phyloP scores from a whole-genome alignment of 2,329 filamentous ascomycete species.

The Aspergillus sp. region DNA sequence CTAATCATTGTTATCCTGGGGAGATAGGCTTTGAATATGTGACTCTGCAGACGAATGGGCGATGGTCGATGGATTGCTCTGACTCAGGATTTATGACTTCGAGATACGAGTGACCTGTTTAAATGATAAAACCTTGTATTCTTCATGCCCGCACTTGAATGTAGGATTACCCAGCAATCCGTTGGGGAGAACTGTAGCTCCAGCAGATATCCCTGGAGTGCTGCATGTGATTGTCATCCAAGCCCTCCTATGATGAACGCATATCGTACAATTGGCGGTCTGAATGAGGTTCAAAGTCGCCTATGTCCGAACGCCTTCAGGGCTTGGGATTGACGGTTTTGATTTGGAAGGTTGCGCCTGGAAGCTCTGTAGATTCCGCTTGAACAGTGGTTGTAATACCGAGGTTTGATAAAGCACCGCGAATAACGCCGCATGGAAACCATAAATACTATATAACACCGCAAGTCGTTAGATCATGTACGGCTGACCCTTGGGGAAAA shows the following conservation, averaged over 20 bases:
- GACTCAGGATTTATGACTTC: conserved; percentile 14
- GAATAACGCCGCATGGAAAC: conserved; percentile 91
- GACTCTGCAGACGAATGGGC: conserved; percentile 30
- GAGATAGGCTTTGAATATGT: conserved; percentile 51
- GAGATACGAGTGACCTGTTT: conserved; percentile 21
- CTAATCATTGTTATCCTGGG: conserved; percentile 38
- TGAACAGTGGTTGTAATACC: conserved; percentile 90
- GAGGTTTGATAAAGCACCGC: conserved; percentile 87
- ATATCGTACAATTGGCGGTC: background rate
- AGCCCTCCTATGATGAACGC: background rate
- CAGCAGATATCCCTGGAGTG: background rate
- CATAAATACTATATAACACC: conserved; percentile 71
- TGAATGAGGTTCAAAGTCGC: background rate
- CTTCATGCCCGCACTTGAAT: conserved; percentile 1
- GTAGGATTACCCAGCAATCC: background rate
- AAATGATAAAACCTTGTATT: conserved; percentile 15
- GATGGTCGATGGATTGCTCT: conserved; percentile 22
- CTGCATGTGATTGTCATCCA: background rate
- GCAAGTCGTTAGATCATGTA: conserved; percentile 7
- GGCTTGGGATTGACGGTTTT: conserved; percentile 74
- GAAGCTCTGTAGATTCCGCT: conserved; percentile 84
- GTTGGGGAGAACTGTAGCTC: background rate
- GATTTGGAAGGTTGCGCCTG: conserved; percentile 91
- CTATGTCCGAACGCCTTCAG: conserved; percentile 41
- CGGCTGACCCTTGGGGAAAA: background rate